Percentiles rank a stretch among this genome's conserved stretches.
Conservation (phyloP, 352 stramenopile species). For the Phytophthora idaei region DNA sequence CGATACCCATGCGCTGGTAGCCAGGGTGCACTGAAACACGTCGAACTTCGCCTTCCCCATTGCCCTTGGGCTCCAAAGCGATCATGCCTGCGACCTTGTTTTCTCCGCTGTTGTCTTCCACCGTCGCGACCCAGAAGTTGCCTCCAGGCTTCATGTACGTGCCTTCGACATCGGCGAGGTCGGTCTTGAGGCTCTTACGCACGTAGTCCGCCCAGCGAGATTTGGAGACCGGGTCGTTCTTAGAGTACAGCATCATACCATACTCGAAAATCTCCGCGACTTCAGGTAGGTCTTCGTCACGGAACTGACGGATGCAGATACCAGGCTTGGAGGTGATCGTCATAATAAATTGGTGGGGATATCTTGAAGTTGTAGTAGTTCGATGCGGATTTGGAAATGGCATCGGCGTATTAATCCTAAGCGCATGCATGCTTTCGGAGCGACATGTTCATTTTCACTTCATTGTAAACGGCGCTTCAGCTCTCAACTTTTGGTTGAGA, state of each 20-base stretch:
- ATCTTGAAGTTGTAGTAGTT: neutral
- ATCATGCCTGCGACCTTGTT: slow-evolving; percentile 36
- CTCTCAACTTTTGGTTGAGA: slow-evolving; percentile 32
- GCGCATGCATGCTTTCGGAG: too few relatives aligned
- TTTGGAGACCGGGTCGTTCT: slow-evolving; percentile 20
- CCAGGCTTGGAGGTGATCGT: neutral
- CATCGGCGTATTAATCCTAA: neutral
- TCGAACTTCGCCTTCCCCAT: slow-evolving; percentile 28
- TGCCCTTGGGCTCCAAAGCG: slow-evolving; percentile 29
- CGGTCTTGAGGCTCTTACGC: slow-evolving; percentile 34
- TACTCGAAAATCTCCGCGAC: slow-evolving; percentile 44
- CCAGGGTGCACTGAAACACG: slow-evolving; percentile 35
- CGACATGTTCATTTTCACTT: too few relatives aligned
- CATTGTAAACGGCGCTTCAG: neutral
- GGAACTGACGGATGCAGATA: slow-evolving; percentile 45
- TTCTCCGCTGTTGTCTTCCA: slow-evolving; percentile 22
- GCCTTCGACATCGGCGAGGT: slow-evolving; percentile 41
- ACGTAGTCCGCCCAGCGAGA: slow-evolving; percentile 39
- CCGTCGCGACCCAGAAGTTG: slow-evolving; percentile 53
- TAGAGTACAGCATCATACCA: slow-evolving; percentile 47
- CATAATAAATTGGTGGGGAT: slow-evolving; percentile 15
- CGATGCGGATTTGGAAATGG: slow-evolving; percentile 11
- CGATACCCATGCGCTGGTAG: slow-evolving; percentile 36
- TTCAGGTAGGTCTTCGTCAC: slow-evolving; percentile 29
- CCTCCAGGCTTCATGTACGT: slow-evolving; percentile 44